Conservation (phyloP, 345 rosid genomes). For the Brassica incana region DNA sequence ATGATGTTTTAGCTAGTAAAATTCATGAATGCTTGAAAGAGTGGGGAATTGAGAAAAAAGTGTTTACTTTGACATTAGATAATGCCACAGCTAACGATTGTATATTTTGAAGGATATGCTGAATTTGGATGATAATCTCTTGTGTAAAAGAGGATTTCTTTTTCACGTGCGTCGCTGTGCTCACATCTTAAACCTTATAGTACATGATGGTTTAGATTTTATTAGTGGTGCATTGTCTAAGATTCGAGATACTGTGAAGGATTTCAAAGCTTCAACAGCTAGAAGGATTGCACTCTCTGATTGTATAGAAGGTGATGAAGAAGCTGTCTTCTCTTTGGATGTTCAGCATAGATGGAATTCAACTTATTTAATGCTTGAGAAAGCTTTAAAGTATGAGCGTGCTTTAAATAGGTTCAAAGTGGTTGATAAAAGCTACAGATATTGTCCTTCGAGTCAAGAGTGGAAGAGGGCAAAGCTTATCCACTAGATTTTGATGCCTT, state of each 20-base stretch:
- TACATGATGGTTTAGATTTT: background rate
- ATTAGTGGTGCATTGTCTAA: background rate
- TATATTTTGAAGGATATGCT: background rate
- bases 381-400: no score
- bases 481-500: no score
- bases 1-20: background rate
- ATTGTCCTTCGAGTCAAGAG: no score
- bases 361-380: no score
- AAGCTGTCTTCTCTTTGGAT: no score
- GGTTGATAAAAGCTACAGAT: no score
- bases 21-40: constrained; percentile 8
- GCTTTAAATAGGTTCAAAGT: no score
- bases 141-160: background rate
- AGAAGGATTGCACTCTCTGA: background rate
- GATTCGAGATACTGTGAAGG: background rate
- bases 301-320: background rate
- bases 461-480: no score
- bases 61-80: no score
- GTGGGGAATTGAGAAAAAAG: background rate
- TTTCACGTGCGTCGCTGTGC: background rate
- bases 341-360: no score
- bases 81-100: background rate
- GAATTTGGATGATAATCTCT: background rate
- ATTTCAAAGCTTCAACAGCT: background rate
- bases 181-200: background rate